Conservation (phyloP, 768 basidiomycete species). For the Rhodotorula paludigena region DNA sequence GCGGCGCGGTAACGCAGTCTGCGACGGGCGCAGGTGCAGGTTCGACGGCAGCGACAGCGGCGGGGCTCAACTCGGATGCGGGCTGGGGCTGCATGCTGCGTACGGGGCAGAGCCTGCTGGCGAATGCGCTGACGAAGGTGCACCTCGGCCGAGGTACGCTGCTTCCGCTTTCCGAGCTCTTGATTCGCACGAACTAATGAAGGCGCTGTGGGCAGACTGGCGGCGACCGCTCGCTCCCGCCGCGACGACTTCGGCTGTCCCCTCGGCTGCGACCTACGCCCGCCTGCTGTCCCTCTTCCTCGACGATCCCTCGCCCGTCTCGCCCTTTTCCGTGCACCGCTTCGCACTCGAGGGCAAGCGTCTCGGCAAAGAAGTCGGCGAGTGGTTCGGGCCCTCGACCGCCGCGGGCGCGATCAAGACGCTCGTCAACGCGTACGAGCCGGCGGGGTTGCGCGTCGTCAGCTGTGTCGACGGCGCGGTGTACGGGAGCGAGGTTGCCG, state of each 20-base stretch:
- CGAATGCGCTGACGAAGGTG: conserved; percentile 68
- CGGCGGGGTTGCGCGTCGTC: conserved; percentile 72
- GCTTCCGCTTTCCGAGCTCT: conserved; percentile 1
- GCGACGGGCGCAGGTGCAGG: conserved; percentile 48
- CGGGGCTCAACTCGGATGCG: conserved; percentile 77
- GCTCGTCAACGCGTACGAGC: conserved; percentile 71
- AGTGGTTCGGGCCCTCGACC: conserved; percentile 97
- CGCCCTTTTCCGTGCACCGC: conserved; percentile 90
- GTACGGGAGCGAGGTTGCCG: conserved; percentile 78
- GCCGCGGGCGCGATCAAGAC: conserved; percentile 95
- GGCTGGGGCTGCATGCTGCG: conserved; percentile 92
- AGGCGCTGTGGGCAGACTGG: conserved; percentile 63
- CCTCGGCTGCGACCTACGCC: conserved; percentile 66
- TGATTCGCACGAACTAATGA: background rate
- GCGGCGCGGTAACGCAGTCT: background rate
- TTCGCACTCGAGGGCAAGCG: conserved; percentile 94
- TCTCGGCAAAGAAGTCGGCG: conserved; percentile 87
- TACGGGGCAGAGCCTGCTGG: conserved; percentile 77
- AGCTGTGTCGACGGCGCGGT: conserved; percentile 76
- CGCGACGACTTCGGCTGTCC: conserved; percentile 4
- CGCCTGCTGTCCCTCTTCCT: conserved; percentile 92
- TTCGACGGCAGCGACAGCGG: conserved; percentile 41
- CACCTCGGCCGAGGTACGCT: conserved; percentile 68
- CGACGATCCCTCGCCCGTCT: conserved; percentile 73
- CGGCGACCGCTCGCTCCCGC: conserved; percentile 61